These are phyloP conservation scores for Penicillium sp. DNA, from an alignment of 2,329 filamentous ascomycete genomes.

Conservation along the genomic window DNA sequence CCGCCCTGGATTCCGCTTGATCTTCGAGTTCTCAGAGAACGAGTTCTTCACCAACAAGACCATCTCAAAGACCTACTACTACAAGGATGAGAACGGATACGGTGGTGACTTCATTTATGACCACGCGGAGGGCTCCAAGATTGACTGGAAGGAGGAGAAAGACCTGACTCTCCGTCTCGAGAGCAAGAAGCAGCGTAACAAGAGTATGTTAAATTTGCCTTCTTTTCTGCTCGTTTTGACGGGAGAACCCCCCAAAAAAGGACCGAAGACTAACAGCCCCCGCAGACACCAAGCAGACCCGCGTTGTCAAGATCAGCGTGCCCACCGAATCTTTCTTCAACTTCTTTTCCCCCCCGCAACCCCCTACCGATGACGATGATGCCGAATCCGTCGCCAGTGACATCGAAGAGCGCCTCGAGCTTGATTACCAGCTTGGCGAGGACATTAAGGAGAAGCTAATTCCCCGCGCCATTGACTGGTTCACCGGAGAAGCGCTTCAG, in stretches of 20 bases:
- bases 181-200: constrained; percentile 99
- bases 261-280: constrained; percentile 10
- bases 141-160: constrained; percentile 92
- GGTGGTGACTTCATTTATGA: constrained; percentile 99
- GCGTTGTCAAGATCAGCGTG: constrained; percentile 98
- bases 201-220: constrained; percentile 69
- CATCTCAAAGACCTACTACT: constrained; percentile 97
- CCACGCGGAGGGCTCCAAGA: constrained; percentile 96
- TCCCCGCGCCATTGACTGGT: constrained; percentile 98
- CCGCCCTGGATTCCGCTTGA: constrained; percentile 95
- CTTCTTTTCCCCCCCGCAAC: constrained; percentile 96
- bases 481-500: constrained; percentile 95
- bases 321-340: constrained; percentile 99
- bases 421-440: constrained; percentile 95
- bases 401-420: constrained; percentile 95
- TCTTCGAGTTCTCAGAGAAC: constrained; percentile 96
- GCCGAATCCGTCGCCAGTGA: constrained; percentile 75
- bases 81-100: constrained; percentile 98
- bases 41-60: constrained; percentile 97
- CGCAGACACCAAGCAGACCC: constrained; percentile 96
- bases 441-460: constrained; percentile 99
- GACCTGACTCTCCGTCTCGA: constrained; percentile 93
- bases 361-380: constrained; percentile 73
- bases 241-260: background rate
- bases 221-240: background rate